Percentiles rank a stretch among this genome's conserved stretches.
Evolutionary conservation across 2,329 filamentous ascomycete species (phyloP).

Genomic region (Calonectria montana): DNA sequence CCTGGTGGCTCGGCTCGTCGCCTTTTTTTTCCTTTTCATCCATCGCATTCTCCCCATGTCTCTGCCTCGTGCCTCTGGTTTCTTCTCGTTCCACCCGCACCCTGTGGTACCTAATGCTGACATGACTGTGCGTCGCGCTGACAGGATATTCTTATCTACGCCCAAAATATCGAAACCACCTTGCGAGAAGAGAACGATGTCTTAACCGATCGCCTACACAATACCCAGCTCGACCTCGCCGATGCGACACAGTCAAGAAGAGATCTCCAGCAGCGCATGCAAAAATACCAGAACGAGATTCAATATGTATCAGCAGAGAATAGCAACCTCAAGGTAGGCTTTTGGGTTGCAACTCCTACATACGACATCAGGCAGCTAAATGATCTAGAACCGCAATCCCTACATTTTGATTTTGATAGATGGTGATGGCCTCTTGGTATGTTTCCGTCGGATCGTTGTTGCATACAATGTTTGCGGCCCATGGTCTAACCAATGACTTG

Average conservation of each 20-base stretch:
- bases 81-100: neutral
- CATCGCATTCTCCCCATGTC: neutral
- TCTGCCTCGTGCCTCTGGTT: neutral
- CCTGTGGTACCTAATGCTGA: constrained; percentile 4
- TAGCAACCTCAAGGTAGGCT: constrained; percentile 59
- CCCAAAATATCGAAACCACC: constrained; percentile 55
- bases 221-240: constrained; percentile 62
- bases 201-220: constrained; percentile 55
- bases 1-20: neutral
- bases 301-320: constrained; percentile 52
- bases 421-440: constrained; percentile 70
- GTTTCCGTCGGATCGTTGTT: constrained; percentile 10
- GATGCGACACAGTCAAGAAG: constrained; percentile 60
- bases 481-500: constrained; percentile 18
- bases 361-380: constrained; percentile 27
- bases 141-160: constrained; percentile 48
- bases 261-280: constrained; percentile 62
- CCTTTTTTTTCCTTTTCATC: neutral
- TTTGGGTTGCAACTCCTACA: neutral
- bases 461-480: neutral
- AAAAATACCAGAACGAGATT: constrained; percentile 51
- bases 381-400: constrained; percentile 61
- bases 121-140: neutral
- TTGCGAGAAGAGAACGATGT: constrained; percentile 57
- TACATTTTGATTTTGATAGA: constrained; percentile 73